Conservation (phyloP, 2,329 filamentous ascomycete genomes). For the Cladosporium sp. region DNA sequence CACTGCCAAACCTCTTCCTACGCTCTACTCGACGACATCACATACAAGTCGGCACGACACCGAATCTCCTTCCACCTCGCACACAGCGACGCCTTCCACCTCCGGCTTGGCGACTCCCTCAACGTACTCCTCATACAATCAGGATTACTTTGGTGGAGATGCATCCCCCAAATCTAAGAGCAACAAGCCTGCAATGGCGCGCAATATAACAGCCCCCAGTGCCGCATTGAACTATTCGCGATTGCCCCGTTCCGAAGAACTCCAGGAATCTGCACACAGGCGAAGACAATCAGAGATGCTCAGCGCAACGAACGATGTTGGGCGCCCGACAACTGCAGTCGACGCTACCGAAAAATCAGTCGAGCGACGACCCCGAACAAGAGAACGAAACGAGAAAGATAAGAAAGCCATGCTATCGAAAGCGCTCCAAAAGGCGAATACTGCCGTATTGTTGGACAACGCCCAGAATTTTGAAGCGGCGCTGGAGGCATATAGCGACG, state of each 20-base stretch:
- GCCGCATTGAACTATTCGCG: slow-evolving; percentile 15
- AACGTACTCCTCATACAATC: slow-evolving; percentile 24
- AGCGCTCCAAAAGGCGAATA: slow-evolving; percentile 91
- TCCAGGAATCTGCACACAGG: slow-evolving; percentile 11
- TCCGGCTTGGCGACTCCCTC: slow-evolving; percentile 28
- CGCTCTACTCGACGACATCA: not conserved
- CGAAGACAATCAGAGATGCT: slow-evolving; percentile 10
- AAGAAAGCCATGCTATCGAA: slow-evolving; percentile 96
- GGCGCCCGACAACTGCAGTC: not conserved
- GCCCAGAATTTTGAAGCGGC: slow-evolving; percentile 91
- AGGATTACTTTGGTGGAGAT: slow-evolving; percentile 30
- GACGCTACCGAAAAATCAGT: not conserved
- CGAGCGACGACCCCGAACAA: slow-evolving; percentile 16
- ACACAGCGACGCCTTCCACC: slow-evolving; percentile 19
- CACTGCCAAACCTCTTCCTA: not conserved
- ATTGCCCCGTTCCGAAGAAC: slow-evolving; percentile 12
- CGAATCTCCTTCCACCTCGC: slow-evolving; percentile 27
- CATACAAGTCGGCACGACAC: slow-evolving; percentile 23
- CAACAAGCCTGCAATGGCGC: slow-evolving; percentile 22
- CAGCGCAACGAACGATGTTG: not conserved
- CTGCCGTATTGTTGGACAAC: slow-evolving; percentile 91
- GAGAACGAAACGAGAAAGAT: slow-evolving; percentile 44
- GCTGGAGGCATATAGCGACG: slow-evolving; percentile 83
- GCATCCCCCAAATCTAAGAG: slow-evolving; percentile 22
- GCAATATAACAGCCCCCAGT: slow-evolving; percentile 23